Evolutionary conservation across 2,329 filamentous ascomycete species (phyloP).

Genomic region (Alternaria sp.): DNA sequence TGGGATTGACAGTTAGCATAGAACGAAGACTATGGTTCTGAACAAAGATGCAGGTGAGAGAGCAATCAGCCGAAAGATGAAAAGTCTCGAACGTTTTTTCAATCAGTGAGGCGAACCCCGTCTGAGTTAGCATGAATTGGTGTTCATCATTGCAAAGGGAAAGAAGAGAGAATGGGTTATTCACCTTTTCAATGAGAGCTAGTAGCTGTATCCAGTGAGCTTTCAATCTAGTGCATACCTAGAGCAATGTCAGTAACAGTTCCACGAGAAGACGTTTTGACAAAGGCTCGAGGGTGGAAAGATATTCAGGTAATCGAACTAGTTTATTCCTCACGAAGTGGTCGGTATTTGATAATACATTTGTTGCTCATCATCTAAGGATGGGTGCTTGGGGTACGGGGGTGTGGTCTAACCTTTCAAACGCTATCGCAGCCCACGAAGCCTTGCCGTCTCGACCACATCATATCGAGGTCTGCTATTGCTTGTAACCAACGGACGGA

Average conservation of each 20-base stretch:
- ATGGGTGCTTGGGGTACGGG: neutral
- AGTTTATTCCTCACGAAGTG: slow-evolving; percentile 44
- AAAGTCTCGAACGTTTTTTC: slow-evolving; percentile 45
- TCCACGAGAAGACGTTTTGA: neutral
- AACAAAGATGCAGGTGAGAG: neutral
- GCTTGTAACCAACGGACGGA: slow-evolving; percentile 1
- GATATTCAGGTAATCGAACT: slow-evolving; percentile 50
- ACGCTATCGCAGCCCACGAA: slow-evolving; percentile 21
- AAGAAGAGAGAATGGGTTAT: slow-evolving; percentile 5
- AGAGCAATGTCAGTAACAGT: slow-evolving; percentile 18
- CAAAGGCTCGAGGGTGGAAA: slow-evolving; percentile 6
- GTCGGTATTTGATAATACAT: slow-evolving; percentile 51
- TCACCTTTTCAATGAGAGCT: slow-evolving; percentile 14
- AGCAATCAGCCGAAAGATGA: slow-evolving; percentile 49
- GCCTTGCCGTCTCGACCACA: neutral
- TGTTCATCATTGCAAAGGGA: slow-evolving; percentile 41
- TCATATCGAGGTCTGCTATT: neutral
- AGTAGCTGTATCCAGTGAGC: neutral
- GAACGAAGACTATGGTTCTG: neutral
- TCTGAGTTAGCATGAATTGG: slow-evolving; percentile 50
- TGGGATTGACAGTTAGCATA: slow-evolving; percentile 11
- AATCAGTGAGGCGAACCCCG: slow-evolving; percentile 42
- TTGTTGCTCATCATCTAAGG: slow-evolving; percentile 45
- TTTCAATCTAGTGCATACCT: slow-evolving; percentile 4
- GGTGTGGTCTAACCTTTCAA: slow-evolving; percentile 23